phyloP scores from a whole-genome alignment of 192 early-diverging fungal genomes.

The Thamnidium elegans region DNA sequence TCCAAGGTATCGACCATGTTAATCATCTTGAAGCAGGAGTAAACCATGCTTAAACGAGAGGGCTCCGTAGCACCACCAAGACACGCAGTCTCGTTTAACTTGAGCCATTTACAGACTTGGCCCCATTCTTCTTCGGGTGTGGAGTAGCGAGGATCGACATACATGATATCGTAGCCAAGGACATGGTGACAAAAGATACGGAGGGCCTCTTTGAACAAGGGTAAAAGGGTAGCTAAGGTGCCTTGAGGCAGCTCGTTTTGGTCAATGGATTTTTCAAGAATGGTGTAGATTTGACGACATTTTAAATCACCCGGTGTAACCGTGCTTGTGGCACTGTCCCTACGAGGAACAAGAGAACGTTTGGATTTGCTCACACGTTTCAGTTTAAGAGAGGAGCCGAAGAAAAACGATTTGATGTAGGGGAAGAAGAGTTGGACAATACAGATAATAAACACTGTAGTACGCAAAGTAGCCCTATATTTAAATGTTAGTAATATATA shows the following conservation, averaged over 20 bases:
- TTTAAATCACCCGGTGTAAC: conserved; percentile 14
- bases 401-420: conserved; percentile 13
- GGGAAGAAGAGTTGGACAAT: conserved; percentile 21
- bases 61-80: conserved; percentile 1
- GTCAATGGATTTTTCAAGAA: conserved; percentile 6
- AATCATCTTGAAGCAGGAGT: conserved; percentile 26
- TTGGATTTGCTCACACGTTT: conserved; percentile 7
- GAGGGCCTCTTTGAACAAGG: conserved; percentile 15
- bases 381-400: conserved; percentile 12
- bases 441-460: conserved; percentile 16
- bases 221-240: background rate
- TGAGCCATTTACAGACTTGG: conserved; percentile 23
- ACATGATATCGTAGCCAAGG: conserved; percentile 28
- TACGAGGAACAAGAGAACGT: background rate
- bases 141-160: background rate
- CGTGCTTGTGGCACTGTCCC: background rate
- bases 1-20: conserved; percentile 27
- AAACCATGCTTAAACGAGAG: conserved; percentile 15
- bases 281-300: conserved; percentile 13
- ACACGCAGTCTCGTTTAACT: conserved; percentile 24
- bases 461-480: conserved; percentile 7
- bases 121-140: conserved; percentile 19
- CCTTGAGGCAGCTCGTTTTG: background rate
- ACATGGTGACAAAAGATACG: conserved; percentile 23
- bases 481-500: background rate